phyloP scores from a whole-genome alignment of 2,329 filamentous ascomycete genomes.

The Thelonectria blattea region DNA sequence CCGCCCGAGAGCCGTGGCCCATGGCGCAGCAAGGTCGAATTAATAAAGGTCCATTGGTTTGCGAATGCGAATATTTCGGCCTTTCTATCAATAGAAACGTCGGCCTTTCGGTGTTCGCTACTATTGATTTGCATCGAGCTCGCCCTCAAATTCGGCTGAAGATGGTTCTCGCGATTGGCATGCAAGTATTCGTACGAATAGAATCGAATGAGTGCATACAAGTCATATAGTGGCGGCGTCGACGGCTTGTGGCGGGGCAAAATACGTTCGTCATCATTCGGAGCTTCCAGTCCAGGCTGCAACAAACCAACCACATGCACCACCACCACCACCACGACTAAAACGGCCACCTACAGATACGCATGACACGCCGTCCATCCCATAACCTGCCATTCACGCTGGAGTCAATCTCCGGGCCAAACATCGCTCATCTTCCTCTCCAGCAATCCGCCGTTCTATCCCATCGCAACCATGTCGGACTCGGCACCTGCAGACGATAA shows the following conservation, averaged over 20 bases:
- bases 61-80: background rate
- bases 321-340: constrained; percentile 1
- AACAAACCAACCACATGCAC: constrained; percentile 8
- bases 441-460: background rate
- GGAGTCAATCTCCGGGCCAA: constrained; percentile 13
- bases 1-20: too few species aligned
- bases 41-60: background rate
- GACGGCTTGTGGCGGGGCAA: constrained; percentile 13
- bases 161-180: too few species aligned
- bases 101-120: background rate
- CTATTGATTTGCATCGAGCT: too few species aligned
- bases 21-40: background rate
- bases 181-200: too few species aligned
- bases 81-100: background rate
- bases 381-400: background rate
- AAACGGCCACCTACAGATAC: constrained; percentile 1
- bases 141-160: too few species aligned
- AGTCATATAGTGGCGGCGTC: constrained; percentile 6
- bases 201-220: too few species aligned
- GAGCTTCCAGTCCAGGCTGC: constrained; percentile 12
- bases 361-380: constrained; percentile 4
- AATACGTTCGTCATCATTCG: constrained; percentile 6
- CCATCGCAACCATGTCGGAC: constrained; percentile 30
- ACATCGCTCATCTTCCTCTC: background rate
- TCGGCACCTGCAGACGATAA: constrained; percentile 25